A percentile compares a stretch with the other conserved stretches of the same genome.
phyloP scores from a whole-genome alignment of 257 asterid genomes.

The Jasminum sambac region DNA sequence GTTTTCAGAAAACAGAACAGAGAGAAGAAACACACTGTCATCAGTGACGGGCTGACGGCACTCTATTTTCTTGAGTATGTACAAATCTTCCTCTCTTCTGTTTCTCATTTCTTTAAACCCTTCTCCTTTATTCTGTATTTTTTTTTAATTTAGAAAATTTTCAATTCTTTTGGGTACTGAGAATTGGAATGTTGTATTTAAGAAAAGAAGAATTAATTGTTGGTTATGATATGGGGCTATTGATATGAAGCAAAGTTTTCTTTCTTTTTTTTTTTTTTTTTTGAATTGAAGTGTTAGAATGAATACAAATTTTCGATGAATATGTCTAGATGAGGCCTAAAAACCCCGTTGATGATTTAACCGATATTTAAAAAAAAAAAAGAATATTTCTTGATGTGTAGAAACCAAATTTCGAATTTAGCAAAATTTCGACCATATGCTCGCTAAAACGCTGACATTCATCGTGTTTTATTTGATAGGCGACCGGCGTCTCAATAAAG shows the following conservation, averaged over 20 bases:
- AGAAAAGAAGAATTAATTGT: neutral
- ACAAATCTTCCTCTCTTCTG: neutral
- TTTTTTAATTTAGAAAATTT: neutral
- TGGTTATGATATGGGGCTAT: neutral
- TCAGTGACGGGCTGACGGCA: neutral
- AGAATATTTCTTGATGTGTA: no score
- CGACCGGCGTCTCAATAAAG: constrained; percentile 28
- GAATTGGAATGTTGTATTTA: no score
- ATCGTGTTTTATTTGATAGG: constrained; percentile 17
- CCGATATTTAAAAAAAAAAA: no score
- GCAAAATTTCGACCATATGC: neutral
- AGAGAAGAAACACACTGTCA: neutral
- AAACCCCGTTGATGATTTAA: no score
- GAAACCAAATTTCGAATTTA: neutral
- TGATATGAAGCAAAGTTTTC: neutral
- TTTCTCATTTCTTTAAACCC: neutral
- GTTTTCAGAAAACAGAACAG: neutral
- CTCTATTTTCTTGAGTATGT: neutral
- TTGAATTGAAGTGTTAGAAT: no score
- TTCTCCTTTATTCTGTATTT: neutral
- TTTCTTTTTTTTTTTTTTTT: neutral
- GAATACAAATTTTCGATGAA: no score
- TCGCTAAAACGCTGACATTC: neutral
- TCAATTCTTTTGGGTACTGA: neutral
- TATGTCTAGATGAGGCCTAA: no score